Percentiles rank a stretch among this genome's conserved stretches.
Conservation (phyloP, 139 green algal species). For the Gonium pectorale region DNA sequence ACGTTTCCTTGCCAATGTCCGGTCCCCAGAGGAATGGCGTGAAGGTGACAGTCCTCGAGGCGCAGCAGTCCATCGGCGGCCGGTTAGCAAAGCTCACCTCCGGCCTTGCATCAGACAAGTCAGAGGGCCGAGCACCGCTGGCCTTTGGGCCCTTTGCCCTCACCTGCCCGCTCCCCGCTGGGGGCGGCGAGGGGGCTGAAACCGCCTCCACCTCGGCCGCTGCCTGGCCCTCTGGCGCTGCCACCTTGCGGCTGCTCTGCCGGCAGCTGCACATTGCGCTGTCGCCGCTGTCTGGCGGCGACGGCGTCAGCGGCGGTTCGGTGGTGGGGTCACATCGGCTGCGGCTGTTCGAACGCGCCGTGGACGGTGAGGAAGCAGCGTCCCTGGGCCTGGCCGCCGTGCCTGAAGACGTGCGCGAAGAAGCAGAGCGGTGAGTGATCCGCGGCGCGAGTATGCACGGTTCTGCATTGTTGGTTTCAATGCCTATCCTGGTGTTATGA, state of each 20-base stretch:
- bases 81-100: slow-evolving; percentile 92
- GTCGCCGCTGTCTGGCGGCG: neutral
- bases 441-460: no score
- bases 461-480: no score
- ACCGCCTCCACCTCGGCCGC: no score
- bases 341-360: neutral
- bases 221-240: neutral
- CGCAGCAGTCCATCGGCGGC: slow-evolving; percentile 81
- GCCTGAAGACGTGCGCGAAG: slow-evolving; percentile 52
- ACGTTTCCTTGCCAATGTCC: no score
- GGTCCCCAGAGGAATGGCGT: slow-evolving; percentile 67
- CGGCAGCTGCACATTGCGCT: slow-evolving; percentile 10
- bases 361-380: no score
- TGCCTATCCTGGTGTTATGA: no score
- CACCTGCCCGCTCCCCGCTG: no score
- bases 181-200: no score
- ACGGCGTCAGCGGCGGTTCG: neutral
- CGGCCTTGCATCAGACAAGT: slow-evolving; percentile 48
- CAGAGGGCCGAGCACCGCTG: neutral
- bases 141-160: no score
- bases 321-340: neutral
- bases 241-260: neutral
- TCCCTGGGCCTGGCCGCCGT: no score
- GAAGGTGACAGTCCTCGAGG: slow-evolving; percentile 87
- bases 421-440: slow-evolving; percentile 58